A percentile compares a stretch with the other conserved stretches of the same genome.
These are phyloP conservation scores for Candida berthetii DNA, from an alignment of 805 yeast species.

Conservation along the genomic window DNA sequence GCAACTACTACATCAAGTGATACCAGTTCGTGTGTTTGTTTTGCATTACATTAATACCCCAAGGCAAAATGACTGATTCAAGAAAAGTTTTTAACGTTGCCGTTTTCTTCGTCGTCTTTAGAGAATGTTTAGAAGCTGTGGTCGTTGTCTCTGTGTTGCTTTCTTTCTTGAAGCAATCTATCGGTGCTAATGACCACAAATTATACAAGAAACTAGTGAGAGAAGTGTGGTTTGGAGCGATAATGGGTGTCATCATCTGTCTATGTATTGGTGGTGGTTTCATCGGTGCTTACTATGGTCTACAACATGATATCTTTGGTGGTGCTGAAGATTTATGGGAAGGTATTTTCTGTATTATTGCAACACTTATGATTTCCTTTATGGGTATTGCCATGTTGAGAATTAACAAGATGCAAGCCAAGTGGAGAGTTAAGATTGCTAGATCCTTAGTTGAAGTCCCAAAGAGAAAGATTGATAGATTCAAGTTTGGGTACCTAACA, in stretches of 20 bases:
- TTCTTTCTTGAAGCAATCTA: conserved; percentile 87
- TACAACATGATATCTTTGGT: conserved; percentile 80
- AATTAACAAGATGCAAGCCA: conserved; percentile 91
- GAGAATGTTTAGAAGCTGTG: conserved; percentile 93
- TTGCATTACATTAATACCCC: too few relatives aligned
- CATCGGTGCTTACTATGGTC: conserved; percentile 86
- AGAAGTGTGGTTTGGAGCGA: conserved; percentile 88
- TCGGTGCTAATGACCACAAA: conserved; percentile 45
- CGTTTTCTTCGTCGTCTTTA: conserved; percentile 83
- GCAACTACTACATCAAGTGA: too few relatives aligned
- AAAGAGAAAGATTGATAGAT: conserved; percentile 39
- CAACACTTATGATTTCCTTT: conserved; percentile 78
- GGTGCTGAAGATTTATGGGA: conserved; percentile 93
- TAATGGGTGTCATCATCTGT: conserved; percentile 71
- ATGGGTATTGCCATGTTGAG: conserved; percentile 98
- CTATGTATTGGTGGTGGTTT: conserved; percentile 84
- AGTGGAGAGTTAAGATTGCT: conserved; percentile 96
- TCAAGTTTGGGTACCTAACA: conserved; percentile 45
- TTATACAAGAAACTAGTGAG: conserved; percentile 56
- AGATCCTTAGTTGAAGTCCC: conserved; percentile 66
- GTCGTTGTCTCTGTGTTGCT: conserved; percentile 85
- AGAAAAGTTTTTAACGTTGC: conserved; percentile 36
- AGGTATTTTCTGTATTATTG: conserved; percentile 89
- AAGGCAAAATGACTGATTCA: not conserved
- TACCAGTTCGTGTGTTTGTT: too few relatives aligned